Evolutionary conservation across 148 eudicot species (phyloP).

Genomic region (Silene conica): DNA sequence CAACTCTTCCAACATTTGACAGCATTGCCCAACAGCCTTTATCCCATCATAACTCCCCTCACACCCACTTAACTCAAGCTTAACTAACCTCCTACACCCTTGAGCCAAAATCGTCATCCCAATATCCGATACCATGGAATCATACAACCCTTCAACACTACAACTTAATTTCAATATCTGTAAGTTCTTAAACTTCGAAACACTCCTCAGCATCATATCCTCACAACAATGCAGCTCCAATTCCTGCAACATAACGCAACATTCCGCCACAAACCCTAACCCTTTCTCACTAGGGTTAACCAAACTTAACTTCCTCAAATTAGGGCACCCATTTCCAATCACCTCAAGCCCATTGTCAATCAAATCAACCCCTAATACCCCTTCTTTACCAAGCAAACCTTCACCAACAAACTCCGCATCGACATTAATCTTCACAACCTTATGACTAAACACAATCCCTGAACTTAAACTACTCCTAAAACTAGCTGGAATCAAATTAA

Average conservation of each 20-base stretch:
- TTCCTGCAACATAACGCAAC: conserved; percentile 66
- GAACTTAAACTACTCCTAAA: conserved; percentile 37
- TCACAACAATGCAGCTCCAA: conserved; percentile 66
- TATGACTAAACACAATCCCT: conserved; percentile 54
- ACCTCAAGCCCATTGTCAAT: conserved; percentile 35
- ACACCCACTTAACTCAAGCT: conserved; percentile 85
- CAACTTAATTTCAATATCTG: conserved; percentile 80
- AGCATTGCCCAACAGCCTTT: conserved; percentile 91
- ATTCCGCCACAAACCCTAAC: conserved; percentile 44
- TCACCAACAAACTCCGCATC: conserved; percentile 37
- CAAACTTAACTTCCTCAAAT: conserved; percentile 56
- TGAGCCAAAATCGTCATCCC: conserved; percentile 91
- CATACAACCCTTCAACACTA: conserved; percentile 57
- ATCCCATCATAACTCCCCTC: conserved; percentile 98
- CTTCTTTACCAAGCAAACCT: conserved; percentile 35
- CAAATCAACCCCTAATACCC: conserved; percentile 39
- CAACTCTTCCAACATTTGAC: conserved; percentile 91
- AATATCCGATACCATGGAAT: conserved; percentile 63
- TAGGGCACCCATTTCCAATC: conserved; percentile 59
- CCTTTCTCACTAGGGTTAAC: conserved; percentile 55
- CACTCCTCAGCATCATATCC: conserved; percentile 50
- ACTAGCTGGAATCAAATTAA: conserved; percentile 53
- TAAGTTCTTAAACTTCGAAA: conserved; percentile 59
- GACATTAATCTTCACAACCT: conserved; percentile 41
- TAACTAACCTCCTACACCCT: conserved; percentile 76